These are phyloP conservation scores for Astrephomene gubernaculifera DNA, from an alignment of 139 green algal species.

Conservation along the genomic window DNA sequence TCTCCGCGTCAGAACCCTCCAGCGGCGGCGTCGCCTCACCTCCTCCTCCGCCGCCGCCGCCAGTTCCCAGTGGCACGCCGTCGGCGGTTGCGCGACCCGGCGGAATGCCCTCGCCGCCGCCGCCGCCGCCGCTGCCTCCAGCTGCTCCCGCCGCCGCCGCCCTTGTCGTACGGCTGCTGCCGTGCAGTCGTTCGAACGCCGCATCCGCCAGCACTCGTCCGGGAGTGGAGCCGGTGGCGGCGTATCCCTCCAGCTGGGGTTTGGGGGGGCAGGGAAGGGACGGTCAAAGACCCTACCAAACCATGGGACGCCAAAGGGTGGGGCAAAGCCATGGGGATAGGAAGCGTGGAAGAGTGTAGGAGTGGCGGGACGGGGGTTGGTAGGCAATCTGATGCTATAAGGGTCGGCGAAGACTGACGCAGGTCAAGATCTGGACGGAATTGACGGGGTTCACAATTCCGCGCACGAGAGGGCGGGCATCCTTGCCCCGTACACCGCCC, in stretches of 20 bases:
- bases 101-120: background rate
- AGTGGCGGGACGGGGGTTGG: too few species aligned
- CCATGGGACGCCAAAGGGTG: too few species aligned
- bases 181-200: background rate
- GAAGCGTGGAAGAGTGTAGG: background rate
- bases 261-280: background rate
- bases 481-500: too few species aligned
- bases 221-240: background rate
- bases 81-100: conserved; percentile 7
- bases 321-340: background rate
- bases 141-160: background rate
- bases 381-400: too few species aligned
- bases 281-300: too few species aligned
- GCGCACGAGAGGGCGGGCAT: too few species aligned
- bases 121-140: background rate
- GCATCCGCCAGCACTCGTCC: conserved; percentile 33
- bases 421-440: too few species aligned
- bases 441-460: too few species aligned
- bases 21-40: background rate
- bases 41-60: background rate
- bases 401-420: too few species aligned
- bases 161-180: too few species aligned
- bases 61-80: background rate
- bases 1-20: background rate
- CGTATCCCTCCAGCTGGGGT: conserved; percentile 16